phyloP scores from a whole-genome alignment of 352 stramenopile species.

The Pythium biforme region DNA sequence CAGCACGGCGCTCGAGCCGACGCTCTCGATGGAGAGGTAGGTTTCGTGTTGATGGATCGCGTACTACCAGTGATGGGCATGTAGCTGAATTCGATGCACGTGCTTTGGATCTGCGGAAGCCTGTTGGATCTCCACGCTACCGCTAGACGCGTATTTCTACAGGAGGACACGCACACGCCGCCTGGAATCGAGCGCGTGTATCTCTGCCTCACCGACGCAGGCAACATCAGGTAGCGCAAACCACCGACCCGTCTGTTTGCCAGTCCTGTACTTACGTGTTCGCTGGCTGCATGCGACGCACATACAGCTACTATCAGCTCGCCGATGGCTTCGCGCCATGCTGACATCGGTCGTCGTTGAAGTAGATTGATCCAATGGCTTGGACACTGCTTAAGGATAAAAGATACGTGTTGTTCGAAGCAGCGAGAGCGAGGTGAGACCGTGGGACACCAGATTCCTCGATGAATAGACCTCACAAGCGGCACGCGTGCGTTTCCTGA shows the following conservation, averaged over 20 bases:
- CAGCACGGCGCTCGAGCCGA: constrained; percentile 1
- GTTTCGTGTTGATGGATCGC: neutral
- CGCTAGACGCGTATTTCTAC: neutral
- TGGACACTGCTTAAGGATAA: too few relatives aligned
- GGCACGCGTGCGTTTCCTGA: too few relatives aligned
- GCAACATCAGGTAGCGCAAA: constrained; percentile 11
- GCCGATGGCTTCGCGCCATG: constrained; percentile 12
- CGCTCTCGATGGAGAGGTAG: constrained; percentile 13
- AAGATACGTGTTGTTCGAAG: too few relatives aligned
- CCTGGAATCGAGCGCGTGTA: constrained; percentile 5
- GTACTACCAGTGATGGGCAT: too few relatives aligned
- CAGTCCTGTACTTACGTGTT: neutral
- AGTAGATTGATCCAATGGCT: too few relatives aligned
- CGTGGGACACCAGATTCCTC: too few relatives aligned
- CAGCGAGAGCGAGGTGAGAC: too few relatives aligned
- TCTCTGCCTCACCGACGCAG: constrained; percentile 17
- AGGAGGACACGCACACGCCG: too few relatives aligned
- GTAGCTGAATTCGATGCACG: neutral
- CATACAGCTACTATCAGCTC: constrained; percentile 18
- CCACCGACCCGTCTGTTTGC: neutral
- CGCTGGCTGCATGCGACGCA: neutral
- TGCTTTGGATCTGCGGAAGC: neutral
- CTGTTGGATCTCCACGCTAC: constrained; percentile 10
- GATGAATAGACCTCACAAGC: too few relatives aligned
- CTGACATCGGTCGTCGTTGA: too few relatives aligned